Evolutionary conservation across 148 eudicot species (phyloP), one percentile per base, ranked within the genome.

Genomic region (Silene conica): DNA sequence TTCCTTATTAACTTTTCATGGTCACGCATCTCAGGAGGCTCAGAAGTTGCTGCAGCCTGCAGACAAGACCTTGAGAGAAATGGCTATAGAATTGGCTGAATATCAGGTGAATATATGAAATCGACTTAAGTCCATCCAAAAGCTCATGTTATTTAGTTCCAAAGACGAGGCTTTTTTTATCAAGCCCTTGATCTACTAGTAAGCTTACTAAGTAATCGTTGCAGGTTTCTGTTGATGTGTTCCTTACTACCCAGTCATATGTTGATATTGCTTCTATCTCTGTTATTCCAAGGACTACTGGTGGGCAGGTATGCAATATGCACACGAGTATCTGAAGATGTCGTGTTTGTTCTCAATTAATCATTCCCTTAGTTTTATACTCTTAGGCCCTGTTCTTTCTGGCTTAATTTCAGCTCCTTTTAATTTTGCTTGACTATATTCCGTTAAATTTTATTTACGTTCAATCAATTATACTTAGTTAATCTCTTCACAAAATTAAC

Each of bases 1-100:
- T 19, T 38, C 38, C 59, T 12, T 69, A 6, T 23, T 43, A 9
- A 45, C 4, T n/a, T 73, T 31, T 1, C 25, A 28, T 73, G 73
- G n/a, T 69, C 34, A 63, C 70, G 56, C 62, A 78, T 78, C 81
- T 64, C 86, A 95, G 99, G 99, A 95, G 79, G 90, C 89, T 58
- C 85, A 95, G 79, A 95, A 90, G 78, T 78, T 95, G 83, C 92
- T 95, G 70, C 97, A 92, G 81, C 96, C 99, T 48, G 93, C 74
- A 28, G 97, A 92, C 80, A 95, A 92, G 83, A 87, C 87, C 74
- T 74, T 95, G 60, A 89, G 85, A 85, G 90, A 91, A 75, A 89
- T 95, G 97, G 94, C 97, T 58, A 76, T 88, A 71, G 99, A 95
- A 73, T 89, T 95, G 80, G 99, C 99, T 28, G 99, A 96, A 80